Conservation (phyloP, 2,329 filamentous ascomycete genomes). For the Rosellinia necatrix region DNA sequence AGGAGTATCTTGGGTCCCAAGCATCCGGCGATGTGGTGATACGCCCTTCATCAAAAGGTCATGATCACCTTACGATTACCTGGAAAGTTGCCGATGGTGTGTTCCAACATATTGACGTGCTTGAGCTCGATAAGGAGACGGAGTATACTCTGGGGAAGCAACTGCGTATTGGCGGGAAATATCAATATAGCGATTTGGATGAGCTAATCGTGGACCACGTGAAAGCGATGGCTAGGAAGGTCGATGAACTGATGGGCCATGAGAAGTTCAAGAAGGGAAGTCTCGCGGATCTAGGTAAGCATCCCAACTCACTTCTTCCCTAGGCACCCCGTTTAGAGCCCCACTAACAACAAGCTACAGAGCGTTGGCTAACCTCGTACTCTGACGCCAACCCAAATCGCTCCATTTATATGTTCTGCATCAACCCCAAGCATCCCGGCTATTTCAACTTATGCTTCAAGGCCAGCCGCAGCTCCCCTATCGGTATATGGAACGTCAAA, state of each 20-base stretch:
- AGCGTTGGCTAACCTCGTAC: slow-evolving; percentile 95
- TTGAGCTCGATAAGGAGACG: slow-evolving; percentile 95
- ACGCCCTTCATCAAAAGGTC: slow-evolving; percentile 90
- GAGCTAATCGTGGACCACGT: slow-evolving; percentile 97
- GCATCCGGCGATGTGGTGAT: slow-evolving; percentile 90
- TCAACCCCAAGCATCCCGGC: slow-evolving; percentile 87
- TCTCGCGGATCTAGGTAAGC: slow-evolving; percentile 82
- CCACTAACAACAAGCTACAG: slow-evolving; percentile 52
- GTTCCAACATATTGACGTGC: slow-evolving; percentile 97
- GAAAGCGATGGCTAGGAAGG: slow-evolving; percentile 96
- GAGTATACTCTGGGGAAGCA: slow-evolving; percentile 91
- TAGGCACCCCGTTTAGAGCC: background rate
- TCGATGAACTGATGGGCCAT: slow-evolving; percentile 92
- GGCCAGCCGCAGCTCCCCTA: slow-evolving; percentile 73
- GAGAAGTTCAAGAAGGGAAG: slow-evolving; percentile 90
- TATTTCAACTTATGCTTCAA: slow-evolving; percentile 98
- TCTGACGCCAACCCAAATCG: slow-evolving; percentile 94
- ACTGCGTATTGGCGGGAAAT: slow-evolving; percentile 84
- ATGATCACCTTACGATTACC: slow-evolving; percentile 92
- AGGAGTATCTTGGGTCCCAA: slow-evolving; percentile 89
- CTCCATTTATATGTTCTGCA: slow-evolving; percentile 93
- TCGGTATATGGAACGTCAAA: slow-evolving; percentile 83
- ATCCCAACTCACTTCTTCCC: too few relatives aligned
- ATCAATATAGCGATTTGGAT: slow-evolving; percentile 93
- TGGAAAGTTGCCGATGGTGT: slow-evolving; percentile 97